Base-by-base conservation (phyloP, 1,139 yeast genomes). In the Debaryomyces subglobosus region DNA sequence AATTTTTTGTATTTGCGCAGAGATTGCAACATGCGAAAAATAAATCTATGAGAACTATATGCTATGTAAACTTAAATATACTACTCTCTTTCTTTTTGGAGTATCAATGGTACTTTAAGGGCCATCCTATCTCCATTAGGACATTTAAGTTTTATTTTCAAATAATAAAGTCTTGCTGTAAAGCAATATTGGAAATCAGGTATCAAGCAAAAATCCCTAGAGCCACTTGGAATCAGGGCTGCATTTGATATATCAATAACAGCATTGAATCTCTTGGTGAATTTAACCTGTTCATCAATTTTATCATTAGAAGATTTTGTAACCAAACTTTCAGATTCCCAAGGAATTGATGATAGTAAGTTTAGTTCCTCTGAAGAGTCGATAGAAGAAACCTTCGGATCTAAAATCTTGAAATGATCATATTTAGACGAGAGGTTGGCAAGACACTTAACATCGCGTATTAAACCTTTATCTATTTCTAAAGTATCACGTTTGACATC, bases 151-250 rank as follows among this genome's bases (percentile, higher is more conserved):
- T 54, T 59, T n/a, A 74, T 54, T 30, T 66, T 64, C 29, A 71
- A 50, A 49, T 69, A 71, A 50, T 74, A 73, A 8, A 72, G 39
- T 39, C 79, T 55, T 2, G 75, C 64, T 51, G 71, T 47, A 32
- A 64, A 59, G 51, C 78, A 73, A 8, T 57, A 52, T 55, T 74
- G 78, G 54, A 73, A 74, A 43, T 69, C 74, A 0, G 79, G 79
- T 4, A 71, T 62, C 20, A 74, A 57, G 40, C 71, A 66, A 44
- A 69, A 66, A n/a, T 65, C 65, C 16, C 55, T 51, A 27, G 54
- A 46, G 7, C 46, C 50, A 6, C 47, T 47, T 12, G 54, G 54
- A 23, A 35, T 49, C 6, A 48, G 38, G 10, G 51, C 47, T 3
- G 61, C 58, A 23, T 60, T 57, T 15, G 51, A 49, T 30, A 64